Evolutionary conservation across 2,329 filamentous ascomycete species (phyloP).

Genomic region (Fusarium algeriense): DNA sequence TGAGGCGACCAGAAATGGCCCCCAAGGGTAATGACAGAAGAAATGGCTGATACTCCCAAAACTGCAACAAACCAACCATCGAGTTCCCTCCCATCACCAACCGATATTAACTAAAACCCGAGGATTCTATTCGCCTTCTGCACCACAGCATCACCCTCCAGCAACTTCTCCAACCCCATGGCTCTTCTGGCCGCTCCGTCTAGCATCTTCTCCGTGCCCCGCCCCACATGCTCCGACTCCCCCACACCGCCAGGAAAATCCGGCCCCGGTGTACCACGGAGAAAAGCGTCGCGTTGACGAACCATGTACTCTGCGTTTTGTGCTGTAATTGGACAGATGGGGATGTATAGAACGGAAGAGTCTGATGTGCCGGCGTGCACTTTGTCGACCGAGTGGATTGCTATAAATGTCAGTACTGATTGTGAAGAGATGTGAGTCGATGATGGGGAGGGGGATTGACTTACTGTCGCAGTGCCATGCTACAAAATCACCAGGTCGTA

Average conservation of each 20-base stretch:
- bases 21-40: not conserved
- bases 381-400: slow-evolving; percentile 86
- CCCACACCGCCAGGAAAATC: slow-evolving; percentile 81
- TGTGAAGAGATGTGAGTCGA: too few species aligned
- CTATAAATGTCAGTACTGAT: slow-evolving; percentile 42
- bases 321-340: slow-evolving; percentile 83
- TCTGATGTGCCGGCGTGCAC: slow-evolving; percentile 78
- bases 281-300: slow-evolving; percentile 78
- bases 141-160: slow-evolving; percentile 50
- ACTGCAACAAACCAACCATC: too few species aligned
- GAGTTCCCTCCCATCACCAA: too few species aligned
- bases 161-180: slow-evolving; percentile 52
- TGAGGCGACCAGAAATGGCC: not conserved
- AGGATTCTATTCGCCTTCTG: slow-evolving; percentile 59
- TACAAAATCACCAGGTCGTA: slow-evolving; percentile 81
- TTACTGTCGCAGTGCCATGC: slow-evolving; percentile 85
- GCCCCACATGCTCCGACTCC: slow-evolving; percentile 66
- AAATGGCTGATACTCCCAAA: not conserved
- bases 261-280: slow-evolving; percentile 73
- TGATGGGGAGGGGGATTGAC: slow-evolving; percentile 24
- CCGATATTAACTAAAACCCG: slow-evolving; percentile 50
- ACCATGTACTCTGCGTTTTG: slow-evolving; percentile 78
- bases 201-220: slow-evolving; percentile 58
- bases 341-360: slow-evolving; percentile 90
- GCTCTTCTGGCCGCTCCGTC: slow-evolving; percentile 54